These are phyloP conservation scores for Drechslerella stenobrocha DNA, from an alignment of 2,329 filamentous ascomycete species.

Conservation along the genomic window DNA sequence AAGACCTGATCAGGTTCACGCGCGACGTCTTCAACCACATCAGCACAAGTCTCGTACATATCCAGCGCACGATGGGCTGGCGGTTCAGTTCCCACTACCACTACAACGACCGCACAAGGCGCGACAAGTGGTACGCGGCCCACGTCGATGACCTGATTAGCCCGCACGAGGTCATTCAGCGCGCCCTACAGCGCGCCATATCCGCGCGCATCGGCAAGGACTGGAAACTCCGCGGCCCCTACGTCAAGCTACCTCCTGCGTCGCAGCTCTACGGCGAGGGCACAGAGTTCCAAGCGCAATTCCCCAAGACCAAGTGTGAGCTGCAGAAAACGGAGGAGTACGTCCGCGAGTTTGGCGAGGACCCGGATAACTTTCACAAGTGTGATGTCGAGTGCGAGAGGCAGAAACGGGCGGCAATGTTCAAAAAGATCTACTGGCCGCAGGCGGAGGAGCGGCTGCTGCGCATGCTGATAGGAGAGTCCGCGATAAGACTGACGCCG, in stretches of 20 bases:
- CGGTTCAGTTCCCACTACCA: conserved; percentile 6
- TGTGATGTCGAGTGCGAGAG: conserved; percentile 30
- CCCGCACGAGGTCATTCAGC: conserved; percentile 28
- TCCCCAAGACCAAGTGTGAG: conserved; percentile 17
- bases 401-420: conserved; percentile 9
- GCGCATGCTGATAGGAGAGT: conserved; percentile 14
- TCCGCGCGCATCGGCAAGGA: conserved; percentile 6
- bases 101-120: conserved; percentile 14
- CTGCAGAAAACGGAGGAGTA: conserved; percentile 15
- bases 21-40: conserved; percentile 13
- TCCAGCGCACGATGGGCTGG: conserved; percentile 24
- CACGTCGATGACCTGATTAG: conserved; percentile 11
- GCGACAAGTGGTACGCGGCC: conserved; percentile 31
- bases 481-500: conserved; percentile 12
- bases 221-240: conserved; percentile 10
- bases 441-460: conserved; percentile 21
- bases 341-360: conserved; percentile 15
- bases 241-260: neutral
- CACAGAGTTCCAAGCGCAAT: neutral
- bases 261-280: conserved; percentile 14
- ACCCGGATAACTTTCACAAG: conserved; percentile 24
- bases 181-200: conserved; percentile 13
- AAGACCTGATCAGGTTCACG: conserved; percentile 2
- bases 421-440: conserved; percentile 29
- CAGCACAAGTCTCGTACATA: neutral